Evolutionary conservation across 139 green algal species (phyloP), one percentile per base, ranked within the genome.

Genomic region (Monoraphidium neglectum): DNA sequence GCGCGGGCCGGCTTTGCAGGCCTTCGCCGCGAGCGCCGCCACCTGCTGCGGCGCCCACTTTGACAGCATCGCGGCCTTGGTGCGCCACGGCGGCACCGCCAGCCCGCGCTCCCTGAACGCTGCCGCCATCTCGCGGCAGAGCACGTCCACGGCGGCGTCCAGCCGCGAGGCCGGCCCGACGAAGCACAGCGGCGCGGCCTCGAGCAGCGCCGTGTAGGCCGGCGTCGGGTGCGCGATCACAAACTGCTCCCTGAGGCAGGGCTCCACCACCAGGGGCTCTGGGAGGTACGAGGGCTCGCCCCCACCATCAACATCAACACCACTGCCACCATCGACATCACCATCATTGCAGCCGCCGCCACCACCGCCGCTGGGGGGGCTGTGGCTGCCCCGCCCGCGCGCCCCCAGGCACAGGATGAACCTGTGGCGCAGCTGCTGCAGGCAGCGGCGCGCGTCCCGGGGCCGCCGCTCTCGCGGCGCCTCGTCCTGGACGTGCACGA

Each of bases 51-150:
- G 77, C 2, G 76, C 76, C 87, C 87, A 93, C 76, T 94, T 94
- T 68, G 70, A 86, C 16, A 94, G 77, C 78, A 94, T 74, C 24
- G 84, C 87, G 43, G 82, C 79, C 59, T 70, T 64, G 28, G 84
- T 84, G 47, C 90, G 84, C 90, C 90, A 94, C 13, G 90, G 90
- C 12, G 90, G 90, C 66, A 94, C 72, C 28, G 84, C 40, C 51
- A 91, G 82, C 2, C 80, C 79, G 23, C 83, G 74, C 28, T 74
- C 59, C 57, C 77, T 62, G 68, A 94, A 94, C 0, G 85, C 84
- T 0, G 72, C 64, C 4, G 70, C 77, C 78, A 92, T 88, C 82
- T 91, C 84, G 2, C 69, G 66, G 47, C 82, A 88, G 59, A 94
- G 49, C 65, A 94, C 40, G 43, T 81, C 49, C 46, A 94, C 82